These are phyloP conservation scores for Hanseniaspora osmophila DNA, from an alignment of 805 yeast genomes.

Conservation along the genomic window DNA sequence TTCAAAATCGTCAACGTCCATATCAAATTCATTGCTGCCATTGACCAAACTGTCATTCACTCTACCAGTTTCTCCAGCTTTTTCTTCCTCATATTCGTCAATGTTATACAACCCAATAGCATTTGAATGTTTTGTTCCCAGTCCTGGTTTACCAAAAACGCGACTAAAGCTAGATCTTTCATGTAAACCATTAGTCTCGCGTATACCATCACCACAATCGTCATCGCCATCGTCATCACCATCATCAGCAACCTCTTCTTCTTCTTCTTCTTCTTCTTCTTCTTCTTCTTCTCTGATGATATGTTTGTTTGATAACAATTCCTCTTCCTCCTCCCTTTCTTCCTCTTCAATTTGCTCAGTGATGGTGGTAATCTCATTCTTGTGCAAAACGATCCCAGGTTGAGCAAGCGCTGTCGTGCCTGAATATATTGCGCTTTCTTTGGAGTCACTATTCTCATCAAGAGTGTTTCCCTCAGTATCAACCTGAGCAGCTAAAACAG, in stretches of 20 bases:
- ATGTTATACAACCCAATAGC: neutral
- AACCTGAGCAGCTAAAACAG: neutral
- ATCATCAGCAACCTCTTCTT: constrained; percentile 6
- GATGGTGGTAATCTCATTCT: neutral
- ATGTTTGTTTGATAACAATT: constrained; percentile 3
- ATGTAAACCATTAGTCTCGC: no score
- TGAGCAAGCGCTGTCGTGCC: no score
- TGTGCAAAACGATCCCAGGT: constrained; percentile 12
- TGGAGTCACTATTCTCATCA: neutral
- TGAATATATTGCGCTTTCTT: neutral
- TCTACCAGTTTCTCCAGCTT: neutral
- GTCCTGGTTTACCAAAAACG: no score
- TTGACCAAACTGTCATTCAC: neutral
- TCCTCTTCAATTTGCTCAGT: constrained; percentile 3
- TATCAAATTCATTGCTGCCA: neutral
- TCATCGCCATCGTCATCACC: constrained; percentile 4
- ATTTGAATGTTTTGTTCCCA: neutral
- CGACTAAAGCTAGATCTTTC: no score
- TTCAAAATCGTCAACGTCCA: constrained; percentile 4
- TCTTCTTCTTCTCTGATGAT: constrained; percentile 7
- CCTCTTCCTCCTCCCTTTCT: constrained; percentile 5
- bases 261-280: constrained; percentile 6
- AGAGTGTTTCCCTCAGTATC: neutral
- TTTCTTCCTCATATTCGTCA: neutral
- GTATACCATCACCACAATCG: neutral